Evolutionary conservation across 345 rosid species (phyloP).

Genomic region (Eucalyptus fibrosa): DNA sequence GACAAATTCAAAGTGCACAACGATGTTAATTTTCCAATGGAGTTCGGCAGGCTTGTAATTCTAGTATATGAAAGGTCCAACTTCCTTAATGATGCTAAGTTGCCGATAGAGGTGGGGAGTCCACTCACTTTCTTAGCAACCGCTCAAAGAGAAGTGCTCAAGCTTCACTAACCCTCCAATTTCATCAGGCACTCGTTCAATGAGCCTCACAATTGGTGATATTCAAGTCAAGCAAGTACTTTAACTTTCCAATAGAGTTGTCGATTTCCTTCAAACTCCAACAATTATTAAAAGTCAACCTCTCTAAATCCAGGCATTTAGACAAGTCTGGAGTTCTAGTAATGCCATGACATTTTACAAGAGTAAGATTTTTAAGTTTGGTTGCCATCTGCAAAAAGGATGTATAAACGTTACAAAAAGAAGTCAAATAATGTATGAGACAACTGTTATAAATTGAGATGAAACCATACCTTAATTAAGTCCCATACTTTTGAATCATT

Average conservation of each 20-base stretch:
- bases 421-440: fast-evolving
- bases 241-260: background rate
- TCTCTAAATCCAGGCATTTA: background rate
- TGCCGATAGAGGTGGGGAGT: fast-evolving
- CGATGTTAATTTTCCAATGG: background rate
- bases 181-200: background rate
- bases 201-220: fast-evolving
- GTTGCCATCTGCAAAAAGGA: too few species aligned
- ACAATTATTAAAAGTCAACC: background rate
- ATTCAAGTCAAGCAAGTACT: background rate
- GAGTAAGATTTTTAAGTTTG: background rate
- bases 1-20: background rate
- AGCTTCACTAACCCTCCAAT: background rate
- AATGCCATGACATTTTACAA: fast-evolving
- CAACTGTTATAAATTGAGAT: too few species aligned
- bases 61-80: background rate
- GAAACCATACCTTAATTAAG: background rate
- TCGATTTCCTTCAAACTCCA: background rate
- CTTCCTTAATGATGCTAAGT: background rate
- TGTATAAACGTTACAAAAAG: fast-evolving
- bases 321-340: background rate
- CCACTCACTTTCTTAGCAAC: fast-evolving
- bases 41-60: background rate
- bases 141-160: background rate
- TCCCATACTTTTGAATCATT: background rate